Evolutionary conservation across 352 stramenopile species (phyloP).

Genomic region (Globisporangium acanthophoron): DNA sequence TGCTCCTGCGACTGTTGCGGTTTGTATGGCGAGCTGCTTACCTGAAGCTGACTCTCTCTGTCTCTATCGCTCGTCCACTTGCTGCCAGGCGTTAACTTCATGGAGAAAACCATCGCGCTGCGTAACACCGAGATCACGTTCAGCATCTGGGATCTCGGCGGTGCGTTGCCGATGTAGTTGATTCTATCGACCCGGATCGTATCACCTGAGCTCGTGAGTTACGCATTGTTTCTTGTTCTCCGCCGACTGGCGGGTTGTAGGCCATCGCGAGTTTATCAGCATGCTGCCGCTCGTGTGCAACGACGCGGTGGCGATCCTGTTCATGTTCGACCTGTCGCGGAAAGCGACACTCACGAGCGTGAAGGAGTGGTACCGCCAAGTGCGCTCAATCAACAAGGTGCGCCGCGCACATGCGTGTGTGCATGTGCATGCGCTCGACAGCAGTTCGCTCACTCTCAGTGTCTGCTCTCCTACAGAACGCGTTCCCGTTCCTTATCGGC

Average conservation of each 20-base stretch:
- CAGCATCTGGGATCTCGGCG: conserved; percentile 93
- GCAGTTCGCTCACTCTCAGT: background rate
- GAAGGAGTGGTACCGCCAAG: conserved; percentile 92
- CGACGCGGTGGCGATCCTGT: conserved; percentile 92
- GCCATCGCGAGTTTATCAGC: conserved; percentile 91
- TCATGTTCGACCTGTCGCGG: conserved; percentile 94
- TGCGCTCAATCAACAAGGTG: conserved; percentile 89
- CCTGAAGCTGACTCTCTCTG: background rate
- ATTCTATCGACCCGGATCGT: background rate
- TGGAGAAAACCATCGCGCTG: conserved; percentile 94
- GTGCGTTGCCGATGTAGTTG: conserved; percentile 13
- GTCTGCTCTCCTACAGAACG: conserved; percentile 43
- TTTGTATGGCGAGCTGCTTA: background rate
- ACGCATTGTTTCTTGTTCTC: no score
- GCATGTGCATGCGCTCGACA: background rate
- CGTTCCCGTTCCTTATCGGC: conserved; percentile 91
- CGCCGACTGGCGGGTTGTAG: conserved; percentile 8
- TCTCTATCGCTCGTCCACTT: background rate
- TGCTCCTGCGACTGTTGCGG: background rate
- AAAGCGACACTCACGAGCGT: conserved; percentile 90
- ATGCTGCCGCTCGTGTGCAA: conserved; percentile 95
- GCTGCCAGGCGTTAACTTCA: conserved; percentile 89
- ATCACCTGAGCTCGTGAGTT: no score
- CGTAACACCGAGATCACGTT: conserved; percentile 95
- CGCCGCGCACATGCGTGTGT: background rate